These are phyloP conservation scores for Kwoniella shandongensis DNA, from an alignment of 768 basidiomycete species.

Conservation along the genomic window DNA sequence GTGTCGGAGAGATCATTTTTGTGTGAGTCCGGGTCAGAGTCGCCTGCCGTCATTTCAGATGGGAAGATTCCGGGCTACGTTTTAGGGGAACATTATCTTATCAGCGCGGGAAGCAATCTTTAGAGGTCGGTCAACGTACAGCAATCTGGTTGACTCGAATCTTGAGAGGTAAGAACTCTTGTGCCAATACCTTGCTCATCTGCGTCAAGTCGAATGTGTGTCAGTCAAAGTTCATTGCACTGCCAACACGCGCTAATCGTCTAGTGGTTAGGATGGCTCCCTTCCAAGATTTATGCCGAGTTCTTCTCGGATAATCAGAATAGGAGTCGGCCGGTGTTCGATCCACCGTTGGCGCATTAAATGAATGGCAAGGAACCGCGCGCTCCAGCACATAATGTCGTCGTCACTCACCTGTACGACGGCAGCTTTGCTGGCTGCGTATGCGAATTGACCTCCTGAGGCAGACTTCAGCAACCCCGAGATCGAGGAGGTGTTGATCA, in stretches of 20 bases:
- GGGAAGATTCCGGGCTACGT: conserved; percentile 40
- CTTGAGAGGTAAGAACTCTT: conserved; percentile 33
- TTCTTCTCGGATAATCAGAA: too few relatives aligned
- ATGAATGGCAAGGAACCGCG: too few relatives aligned
- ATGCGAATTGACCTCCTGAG: conserved; percentile 42
- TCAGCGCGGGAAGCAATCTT: background rate
- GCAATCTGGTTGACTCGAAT: conserved; percentile 47
- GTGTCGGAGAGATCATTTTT: conserved; percentile 36
- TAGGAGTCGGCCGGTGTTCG: too few relatives aligned
- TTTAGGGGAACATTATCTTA: background rate
- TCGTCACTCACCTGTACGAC: conserved; percentile 24
- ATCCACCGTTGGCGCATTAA: too few relatives aligned
- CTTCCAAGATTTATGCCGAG: too few relatives aligned
- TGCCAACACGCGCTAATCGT: too few relatives aligned
- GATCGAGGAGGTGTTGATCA: conserved; percentile 41
- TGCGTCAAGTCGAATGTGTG: conserved; percentile 3
- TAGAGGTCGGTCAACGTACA: conserved; percentile 13
- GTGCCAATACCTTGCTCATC: conserved; percentile 39
- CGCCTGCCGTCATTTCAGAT: conserved; percentile 39
- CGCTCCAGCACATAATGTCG: background rate
- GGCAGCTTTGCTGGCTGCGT: conserved; percentile 38
- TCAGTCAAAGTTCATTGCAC: background rate
- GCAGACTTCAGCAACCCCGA: conserved; percentile 37
- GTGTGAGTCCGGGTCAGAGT: conserved; percentile 27
- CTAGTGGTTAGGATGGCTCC: background rate